A percentile compares a stretch with the other conserved stretches of the same genome.
Conservation (phyloP, 768 basidiomycete species). For the Auriscalpium orientale region DNA sequence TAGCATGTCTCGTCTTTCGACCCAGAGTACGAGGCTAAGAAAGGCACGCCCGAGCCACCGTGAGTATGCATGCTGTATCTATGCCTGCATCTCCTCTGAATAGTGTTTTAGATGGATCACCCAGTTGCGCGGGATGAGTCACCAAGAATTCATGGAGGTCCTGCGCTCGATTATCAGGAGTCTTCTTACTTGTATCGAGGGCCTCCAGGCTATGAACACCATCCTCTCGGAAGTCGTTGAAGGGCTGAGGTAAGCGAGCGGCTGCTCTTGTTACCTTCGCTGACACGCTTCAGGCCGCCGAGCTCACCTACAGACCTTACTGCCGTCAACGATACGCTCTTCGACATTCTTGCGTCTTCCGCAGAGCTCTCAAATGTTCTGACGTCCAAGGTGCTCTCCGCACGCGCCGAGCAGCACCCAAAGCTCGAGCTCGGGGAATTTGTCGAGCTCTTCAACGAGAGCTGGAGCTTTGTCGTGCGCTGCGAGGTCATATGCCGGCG, state of each 20-base stretch:
- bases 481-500: constrained; percentile 80
- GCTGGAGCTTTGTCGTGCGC: constrained; percentile 85
- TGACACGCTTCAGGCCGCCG: constrained; percentile 27
- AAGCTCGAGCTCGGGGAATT: constrained; percentile 68
- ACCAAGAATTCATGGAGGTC: constrained; percentile 59
- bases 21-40: constrained; percentile 44
- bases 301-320: constrained; percentile 33
- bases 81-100: not conserved
- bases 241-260: constrained; percentile 27
- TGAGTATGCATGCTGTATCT: not conserved
- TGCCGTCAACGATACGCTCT: constrained; percentile 55
- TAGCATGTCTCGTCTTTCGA: constrained; percentile 59
- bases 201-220: constrained; percentile 52
- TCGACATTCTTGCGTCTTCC: constrained; percentile 70
- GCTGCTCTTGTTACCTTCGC: not conserved
- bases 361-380: constrained; percentile 83
- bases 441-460: constrained; percentile 70
- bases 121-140: constrained; percentile 58
- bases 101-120: constrained; percentile 35
- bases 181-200: constrained; percentile 59
- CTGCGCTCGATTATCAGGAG: constrained; percentile 52
- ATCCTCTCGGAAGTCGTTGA: constrained; percentile 56
- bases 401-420: constrained; percentile 75
- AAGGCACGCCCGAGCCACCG: constrained; percentile 10
- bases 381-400: constrained; percentile 67